Evolutionary conservation across 768 basidiomycete species (phyloP).

Genomic region (Dioszegia aurantiaca): DNA sequence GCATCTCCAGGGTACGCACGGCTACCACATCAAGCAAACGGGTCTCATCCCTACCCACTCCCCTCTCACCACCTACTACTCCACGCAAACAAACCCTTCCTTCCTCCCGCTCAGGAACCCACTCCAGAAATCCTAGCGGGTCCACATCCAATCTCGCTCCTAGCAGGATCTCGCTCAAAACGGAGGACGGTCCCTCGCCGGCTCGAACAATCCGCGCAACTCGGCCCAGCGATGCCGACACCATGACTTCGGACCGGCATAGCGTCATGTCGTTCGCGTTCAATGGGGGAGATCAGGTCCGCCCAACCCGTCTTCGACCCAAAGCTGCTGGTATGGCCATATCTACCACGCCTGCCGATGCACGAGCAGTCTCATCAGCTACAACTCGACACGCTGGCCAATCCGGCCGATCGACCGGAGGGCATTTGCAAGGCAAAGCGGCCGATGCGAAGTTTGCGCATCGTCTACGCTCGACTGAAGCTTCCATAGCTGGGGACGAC

Average conservation of each 20-base stretch:
- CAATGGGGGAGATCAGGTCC: conserved; percentile 42
- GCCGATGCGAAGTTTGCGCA: conserved; percentile 85
- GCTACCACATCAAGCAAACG: conserved; percentile 8
- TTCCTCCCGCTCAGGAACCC: background rate
- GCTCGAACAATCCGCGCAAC: conserved; percentile 65
- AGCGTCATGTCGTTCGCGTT: conserved; percentile 48
- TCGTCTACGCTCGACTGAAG: conserved; percentile 63
- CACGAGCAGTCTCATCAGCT: background rate
- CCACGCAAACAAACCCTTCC: background rate
- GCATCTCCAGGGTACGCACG: conserved; percentile 8
- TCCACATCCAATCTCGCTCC: conserved; percentile 1
- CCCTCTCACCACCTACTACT: background rate
- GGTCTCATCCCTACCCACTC: background rate
- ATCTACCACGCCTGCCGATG: background rate
- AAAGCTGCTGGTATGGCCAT: background rate
- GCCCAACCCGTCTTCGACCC: conserved; percentile 20
- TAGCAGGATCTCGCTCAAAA: conserved; percentile 56
- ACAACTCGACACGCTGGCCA: background rate
- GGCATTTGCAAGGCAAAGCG: conserved; percentile 27
- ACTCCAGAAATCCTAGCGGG: background rate
- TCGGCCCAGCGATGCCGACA: conserved; percentile 58
- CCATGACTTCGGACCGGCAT: conserved; percentile 39
- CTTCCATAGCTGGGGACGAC: background rate
- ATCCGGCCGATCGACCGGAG: conserved; percentile 54
- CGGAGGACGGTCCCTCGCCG: conserved; percentile 66